A percentile compares a stretch with the other conserved stretches of the same genome.
phyloP scores from a whole-genome alignment of 371 early-diverging fungal species.

The Actinomortierella ambigua region DNA sequence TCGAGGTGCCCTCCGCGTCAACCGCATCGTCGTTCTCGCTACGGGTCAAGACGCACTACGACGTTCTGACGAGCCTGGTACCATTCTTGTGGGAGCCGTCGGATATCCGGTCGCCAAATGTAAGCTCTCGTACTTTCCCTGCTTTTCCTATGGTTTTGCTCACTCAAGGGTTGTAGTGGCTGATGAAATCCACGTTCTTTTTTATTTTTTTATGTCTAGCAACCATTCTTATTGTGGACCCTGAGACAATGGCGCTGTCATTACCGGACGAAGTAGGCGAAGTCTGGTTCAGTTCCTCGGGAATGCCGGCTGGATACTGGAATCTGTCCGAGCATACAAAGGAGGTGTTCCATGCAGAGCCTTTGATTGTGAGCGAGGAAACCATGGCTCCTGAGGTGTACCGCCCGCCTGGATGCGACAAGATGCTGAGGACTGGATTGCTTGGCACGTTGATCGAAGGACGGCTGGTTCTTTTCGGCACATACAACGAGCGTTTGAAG shows the following conservation, averaged over 20 bases:
- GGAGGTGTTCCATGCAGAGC: conserved; percentile 71
- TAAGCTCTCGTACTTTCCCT: too few relatives aligned
- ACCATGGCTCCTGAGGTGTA: conserved; percentile 30
- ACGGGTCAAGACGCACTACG: conserved; percentile 47
- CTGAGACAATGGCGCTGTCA: conserved; percentile 74
- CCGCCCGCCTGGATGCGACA: conserved; percentile 19
- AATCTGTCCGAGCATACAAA: conserved; percentile 73
- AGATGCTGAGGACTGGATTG: conserved; percentile 76
- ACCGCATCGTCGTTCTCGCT: conserved; percentile 54
- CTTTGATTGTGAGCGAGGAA: conserved; percentile 55
- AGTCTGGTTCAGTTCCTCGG: conserved; percentile 80
- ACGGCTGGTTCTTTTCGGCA: conserved; percentile 71
- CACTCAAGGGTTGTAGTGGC: too few relatives aligned
- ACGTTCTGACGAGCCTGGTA: conserved; percentile 23
- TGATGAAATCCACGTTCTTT: too few relatives aligned
- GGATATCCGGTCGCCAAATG: conserved; percentile 66
- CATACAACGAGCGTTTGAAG: conserved; percentile 74
- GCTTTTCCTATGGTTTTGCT: not conserved
- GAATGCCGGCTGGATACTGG: conserved; percentile 81
- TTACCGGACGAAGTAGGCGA: conserved; percentile 80
- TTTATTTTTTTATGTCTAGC: conserved; percentile 22
- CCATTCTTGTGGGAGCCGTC: conserved; percentile 52
- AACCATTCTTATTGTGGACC: conserved; percentile 80
- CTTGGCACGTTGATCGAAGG: conserved; percentile 78
- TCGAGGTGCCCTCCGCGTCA: conserved; percentile 23